phyloP scores from a whole-genome alignment of 1,284 basidiomycete species.

The Phenoliferia sp. region DNA sequence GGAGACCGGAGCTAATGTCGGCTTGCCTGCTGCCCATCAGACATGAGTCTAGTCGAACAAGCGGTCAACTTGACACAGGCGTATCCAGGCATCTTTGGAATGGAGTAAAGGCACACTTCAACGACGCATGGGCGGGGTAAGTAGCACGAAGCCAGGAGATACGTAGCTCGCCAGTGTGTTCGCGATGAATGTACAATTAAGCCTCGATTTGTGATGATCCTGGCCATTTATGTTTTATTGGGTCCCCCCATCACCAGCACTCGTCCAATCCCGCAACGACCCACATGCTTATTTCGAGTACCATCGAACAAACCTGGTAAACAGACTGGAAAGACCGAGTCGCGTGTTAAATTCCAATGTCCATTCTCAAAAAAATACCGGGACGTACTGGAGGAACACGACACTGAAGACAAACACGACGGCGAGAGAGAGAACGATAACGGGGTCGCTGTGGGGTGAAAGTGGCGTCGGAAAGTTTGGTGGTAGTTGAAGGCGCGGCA shows the following conservation, averaged over 20 bases:
- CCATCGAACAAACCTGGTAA: conserved; percentile 18
- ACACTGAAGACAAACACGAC: conserved; percentile 97
- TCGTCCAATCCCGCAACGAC: background rate
- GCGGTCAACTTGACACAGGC: conserved; percentile 49
- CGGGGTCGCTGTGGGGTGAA: conserved; percentile 69
- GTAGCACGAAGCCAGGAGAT: background rate
- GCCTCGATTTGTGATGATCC: background rate
- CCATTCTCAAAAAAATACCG: conserved; percentile 83
- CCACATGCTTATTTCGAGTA: conserved; percentile 19
- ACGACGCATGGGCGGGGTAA: background rate
- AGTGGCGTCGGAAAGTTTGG: background rate
- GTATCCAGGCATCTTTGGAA: conserved; percentile 27
- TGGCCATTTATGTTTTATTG: too few relatives aligned
- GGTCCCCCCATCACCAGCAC: background rate
- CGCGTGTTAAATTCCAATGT: background rate
- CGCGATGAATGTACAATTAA: background rate
- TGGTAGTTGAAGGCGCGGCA: background rate
- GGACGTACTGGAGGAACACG: conserved; percentile 77
- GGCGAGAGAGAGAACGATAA: conserved; percentile 93
- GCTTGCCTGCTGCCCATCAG: conserved; percentile 43
- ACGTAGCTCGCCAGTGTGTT: too few relatives aligned
- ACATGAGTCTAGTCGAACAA: conserved; percentile 62
- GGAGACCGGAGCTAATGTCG: too few relatives aligned
- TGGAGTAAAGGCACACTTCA: background rate
- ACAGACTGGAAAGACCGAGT: background rate